phyloP scores from a whole-genome alignment of 1,284 basidiomycete species.

The Exobasidium rhododendri region DNA sequence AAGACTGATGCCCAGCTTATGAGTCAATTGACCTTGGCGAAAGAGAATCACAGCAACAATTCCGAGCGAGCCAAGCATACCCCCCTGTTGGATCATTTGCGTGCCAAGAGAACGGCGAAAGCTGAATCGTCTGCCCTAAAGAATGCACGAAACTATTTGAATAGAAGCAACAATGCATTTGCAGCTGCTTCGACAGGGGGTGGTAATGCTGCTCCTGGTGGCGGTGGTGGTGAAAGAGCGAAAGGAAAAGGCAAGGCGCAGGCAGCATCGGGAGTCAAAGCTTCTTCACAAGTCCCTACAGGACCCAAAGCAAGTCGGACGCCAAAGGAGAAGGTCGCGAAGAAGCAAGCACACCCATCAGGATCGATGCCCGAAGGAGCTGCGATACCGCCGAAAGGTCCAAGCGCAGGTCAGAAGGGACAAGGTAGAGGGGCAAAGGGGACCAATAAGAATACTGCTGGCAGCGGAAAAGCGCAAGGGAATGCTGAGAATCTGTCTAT shows the following conservation, averaged over 20 bases:
- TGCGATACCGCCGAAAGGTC: slow-evolving; percentile 12
- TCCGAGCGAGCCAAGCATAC: slow-evolving; percentile 22
- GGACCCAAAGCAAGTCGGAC: neutral
- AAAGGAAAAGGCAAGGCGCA: neutral
- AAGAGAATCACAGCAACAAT: slow-evolving; percentile 19
- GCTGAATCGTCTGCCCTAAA: slow-evolving; percentile 21
- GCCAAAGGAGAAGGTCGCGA: slow-evolving; percentile 5
- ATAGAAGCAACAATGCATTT: slow-evolving; percentile 21
- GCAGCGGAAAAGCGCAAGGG: slow-evolving; percentile 4
- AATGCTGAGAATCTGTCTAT: neutral
- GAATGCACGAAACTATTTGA: neutral
- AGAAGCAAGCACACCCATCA: slow-evolving; percentile 7
- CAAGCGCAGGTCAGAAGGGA: slow-evolving; percentile 14
- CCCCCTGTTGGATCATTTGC: slow-evolving; percentile 41
- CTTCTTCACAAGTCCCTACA: neutral
- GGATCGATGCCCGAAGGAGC: slow-evolving; percentile 11
- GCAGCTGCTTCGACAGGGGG: slow-evolving; percentile 13
- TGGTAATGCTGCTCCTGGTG: too few species aligned
- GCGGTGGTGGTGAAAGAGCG: neutral
- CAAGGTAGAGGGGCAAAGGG: slow-evolving; percentile 18
- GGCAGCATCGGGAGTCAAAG: neutral
- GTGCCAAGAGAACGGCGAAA: slow-evolving; percentile 26
- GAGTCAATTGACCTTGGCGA: slow-evolving; percentile 8
- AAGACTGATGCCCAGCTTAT: slow-evolving; percentile 37
- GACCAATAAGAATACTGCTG: slow-evolving; percentile 3